Evolutionary conservation across 768 basidiomycete species (phyloP), one percentile per base, ranked within the genome.

Genomic region (Chlorophyllum brunneum): DNA sequence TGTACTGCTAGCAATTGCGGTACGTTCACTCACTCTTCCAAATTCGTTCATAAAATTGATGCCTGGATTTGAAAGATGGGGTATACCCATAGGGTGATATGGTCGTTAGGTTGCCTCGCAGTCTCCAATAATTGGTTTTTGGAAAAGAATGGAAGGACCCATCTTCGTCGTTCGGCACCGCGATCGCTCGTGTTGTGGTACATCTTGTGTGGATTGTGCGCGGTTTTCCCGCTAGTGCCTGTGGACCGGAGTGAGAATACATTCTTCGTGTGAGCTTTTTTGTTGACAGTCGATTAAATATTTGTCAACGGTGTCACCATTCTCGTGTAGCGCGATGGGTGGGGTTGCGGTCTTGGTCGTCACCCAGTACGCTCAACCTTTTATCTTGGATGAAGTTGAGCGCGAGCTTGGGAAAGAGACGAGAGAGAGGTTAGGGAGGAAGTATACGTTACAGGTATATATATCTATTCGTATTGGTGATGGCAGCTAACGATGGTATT

Each of bases 181-280:
- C 68, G 1, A 31, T 63, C 0, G 52, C 59, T 1, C 91, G 86
- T 86, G 59, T 62, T 1, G 16, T 61, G 13, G 51, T 53, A 53
- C 27, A 11, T 70, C 74, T 5, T 89, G 84, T 62, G 56, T 80
- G 1, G 56, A 16, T 4, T 40, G 71, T n/a, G 79, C 78, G 0
- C 77, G 0, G 58, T 88, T 2, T 93, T 92, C 59, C 89, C 90
- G 0, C 63, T 88, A 23, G 73, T 92, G 23, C 70, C 79, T 6
- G 86, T 92, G 2, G 82, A 92, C 53, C 87, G 88, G 61, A 67
- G 70, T 20, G 91, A 92, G 66, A 82, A 70, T 55, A 52, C 86
- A 18, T 22, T 59, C 1, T 61, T 73, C 2, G 83, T 92, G 91
- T 90, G 51, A 61, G 82, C 70, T 39, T 33, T 15, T 4, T 37